Evolutionary conservation across 768 basidiomycete species (phyloP), one percentile per base, ranked within the genome.

Genomic region (Pholiota molesta): DNA sequence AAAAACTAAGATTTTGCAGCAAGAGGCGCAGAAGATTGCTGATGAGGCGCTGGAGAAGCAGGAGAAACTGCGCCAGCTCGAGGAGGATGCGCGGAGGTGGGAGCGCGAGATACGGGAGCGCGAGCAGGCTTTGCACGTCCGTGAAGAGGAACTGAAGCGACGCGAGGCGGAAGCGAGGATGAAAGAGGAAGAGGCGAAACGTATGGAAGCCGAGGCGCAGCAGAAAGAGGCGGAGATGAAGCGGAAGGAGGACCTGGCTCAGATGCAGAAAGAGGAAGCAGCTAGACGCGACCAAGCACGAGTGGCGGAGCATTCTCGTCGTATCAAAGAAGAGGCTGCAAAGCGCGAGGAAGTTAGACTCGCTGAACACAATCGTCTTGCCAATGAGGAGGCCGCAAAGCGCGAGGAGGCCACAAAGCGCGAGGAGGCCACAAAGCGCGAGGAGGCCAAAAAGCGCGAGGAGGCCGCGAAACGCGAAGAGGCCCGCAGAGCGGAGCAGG

Each of bases 111-210:
- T 69, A 28, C 61, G 58, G 35, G 72, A 60, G 68, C 52, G 74
- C 69, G 63, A 71, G 69, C 39, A 67, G 65, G 62, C 68, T 56
- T 65, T 77, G n/a, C 64, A 65, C 10, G 64, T 65, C 11, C 71
- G 74, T 2, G 78, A 80, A 60, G 77, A 78, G 42, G 78, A 79
- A 61, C 64, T 75, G 9, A 69, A 62, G 61, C 71, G 73, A 49
- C 68, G 71, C 57, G 77, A 79, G 59, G 73, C 74, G 26, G 73
- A 74, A 58, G 64, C 66, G 44, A 62, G 57, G 51, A 71, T 72
- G 62, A 66, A 71, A 52, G 61, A 69, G 57, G 62, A 66, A 35
- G 65, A 66, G 1, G 63, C 55, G 23, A 64, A 57, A 40, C 55
- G 54, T 11, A 26, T 47, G 37, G 54, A 56, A 26, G 56, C 62